Conservation (phyloP, 805 yeast genomes). For the Candida rishiriensis region DNA sequence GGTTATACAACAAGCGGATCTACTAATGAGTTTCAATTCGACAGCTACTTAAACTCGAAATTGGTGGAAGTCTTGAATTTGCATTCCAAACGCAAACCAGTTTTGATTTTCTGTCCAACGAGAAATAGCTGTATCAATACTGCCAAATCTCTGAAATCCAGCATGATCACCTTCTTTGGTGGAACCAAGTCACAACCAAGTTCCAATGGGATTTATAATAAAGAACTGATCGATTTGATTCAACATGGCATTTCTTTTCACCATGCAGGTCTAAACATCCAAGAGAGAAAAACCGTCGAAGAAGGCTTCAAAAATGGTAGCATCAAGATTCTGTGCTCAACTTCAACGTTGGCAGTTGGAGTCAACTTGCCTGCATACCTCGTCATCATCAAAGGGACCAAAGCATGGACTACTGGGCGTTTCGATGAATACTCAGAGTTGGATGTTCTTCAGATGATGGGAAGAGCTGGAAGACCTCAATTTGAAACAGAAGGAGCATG, state of each 20-base stretch:
- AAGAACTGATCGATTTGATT: conserved; percentile 22
- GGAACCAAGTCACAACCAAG: not conserved
- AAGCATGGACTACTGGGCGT: conserved; percentile 47
- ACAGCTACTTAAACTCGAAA: conserved; percentile 38
- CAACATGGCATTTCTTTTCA: conserved; percentile 46
- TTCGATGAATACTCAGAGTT: conserved; percentile 50
- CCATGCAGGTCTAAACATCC: conserved; percentile 51
- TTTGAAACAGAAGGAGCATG: conserved; percentile 49
- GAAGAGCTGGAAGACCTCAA: conserved; percentile 62
- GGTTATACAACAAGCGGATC: conserved; percentile 34
- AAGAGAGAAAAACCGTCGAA: conserved; percentile 46
- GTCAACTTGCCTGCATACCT: conserved; percentile 58
- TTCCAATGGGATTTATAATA: conserved; percentile 17
- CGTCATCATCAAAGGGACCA: conserved; percentile 60
- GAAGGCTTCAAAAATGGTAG: conserved; percentile 38
- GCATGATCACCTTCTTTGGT: conserved; percentile 6
- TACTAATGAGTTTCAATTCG: conserved; percentile 45
- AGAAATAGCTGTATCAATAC: conserved; percentile 44
- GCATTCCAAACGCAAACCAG: conserved; percentile 40
- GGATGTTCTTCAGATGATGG: conserved; percentile 60
- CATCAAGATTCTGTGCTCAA: conserved; percentile 45
- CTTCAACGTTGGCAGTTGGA: conserved; percentile 59
- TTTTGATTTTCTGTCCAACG: conserved; percentile 50
- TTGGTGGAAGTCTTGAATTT: conserved; percentile 34
- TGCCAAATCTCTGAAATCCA: conserved; percentile 35